Base-by-base conservation (phyloP, 441 rosid genomes). In the Adansonia grandidieri region DNA sequence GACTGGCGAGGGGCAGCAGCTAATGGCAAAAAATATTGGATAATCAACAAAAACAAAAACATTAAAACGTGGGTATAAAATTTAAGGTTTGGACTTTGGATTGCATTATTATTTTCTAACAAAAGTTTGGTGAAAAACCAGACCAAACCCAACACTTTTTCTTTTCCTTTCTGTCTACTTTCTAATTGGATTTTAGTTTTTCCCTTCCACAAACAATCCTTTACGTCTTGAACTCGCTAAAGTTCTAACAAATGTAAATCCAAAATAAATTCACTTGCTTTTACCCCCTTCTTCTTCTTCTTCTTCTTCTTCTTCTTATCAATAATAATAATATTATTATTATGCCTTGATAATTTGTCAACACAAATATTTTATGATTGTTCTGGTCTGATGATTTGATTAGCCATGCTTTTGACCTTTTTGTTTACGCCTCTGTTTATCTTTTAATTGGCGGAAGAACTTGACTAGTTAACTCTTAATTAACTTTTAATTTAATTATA, bases 171-270 rank as follows among this genome's bases (percentile, higher is more conserved):
- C 32, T 28, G 32, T 44, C 5, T 66, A 1, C 15, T 17, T 17
- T 19, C 20, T 13, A 73, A 20, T 19, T 73, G 57, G 20, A 5
- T 40, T 24, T 69, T 69, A 19, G 60, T 13, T 72, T 28, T 45
- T 11, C 54, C 65, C 77, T 77, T 71, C 72, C 6, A 45, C 15
- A 65, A 19, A 61, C 19, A 72, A n/a, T 2, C 67, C 73, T 51
- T 79, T 77, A 58, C 80, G 80, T 78, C 50, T 76, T 63, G 14
- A 75, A 57, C 75, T 66, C 17, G 58, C 68, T 74, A 32, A 51
- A 45, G 20, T 74, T 63, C 63, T 56, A 9, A 45, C n/a, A 20
- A 68, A 47, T 17, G 56, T 51, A 51, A 51, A 11, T 51, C 13
- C 56, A 51, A 51, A 1, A 15, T 20, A 56, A 56, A n/a, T 56